These are phyloP conservation scores for Torulaspora pretoriensis DNA, from an alignment of 1,139 yeast species.

Conservation along the genomic window DNA sequence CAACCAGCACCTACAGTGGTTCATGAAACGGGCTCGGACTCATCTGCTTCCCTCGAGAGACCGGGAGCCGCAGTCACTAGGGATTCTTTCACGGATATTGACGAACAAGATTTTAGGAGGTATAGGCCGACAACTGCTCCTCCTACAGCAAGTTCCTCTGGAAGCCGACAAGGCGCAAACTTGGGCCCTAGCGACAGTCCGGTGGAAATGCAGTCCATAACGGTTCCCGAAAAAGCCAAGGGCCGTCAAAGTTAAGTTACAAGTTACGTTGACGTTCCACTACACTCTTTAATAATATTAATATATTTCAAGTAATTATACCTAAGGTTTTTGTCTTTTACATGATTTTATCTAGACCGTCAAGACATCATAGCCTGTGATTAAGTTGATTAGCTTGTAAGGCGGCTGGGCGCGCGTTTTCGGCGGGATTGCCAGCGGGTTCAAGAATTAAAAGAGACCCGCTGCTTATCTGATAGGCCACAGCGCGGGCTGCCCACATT, in stretches of 20 bases:
- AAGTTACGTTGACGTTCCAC: neutral
- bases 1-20: slow-evolving; percentile 27
- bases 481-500: neutral
- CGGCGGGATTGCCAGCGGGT: neutral
- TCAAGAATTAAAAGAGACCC: neutral
- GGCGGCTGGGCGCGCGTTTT: neutral
- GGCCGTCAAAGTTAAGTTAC: neutral
- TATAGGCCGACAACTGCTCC: slow-evolving; percentile 7
- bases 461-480: neutral
- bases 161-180: neutral
- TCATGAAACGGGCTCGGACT: slow-evolving; percentile 12
- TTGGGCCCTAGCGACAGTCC: neutral
- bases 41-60: slow-evolving; percentile 13
- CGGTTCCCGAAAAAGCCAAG: slow-evolving; percentile 14
- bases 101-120: slow-evolving; percentile 16
- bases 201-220: slow-evolving; percentile 9
- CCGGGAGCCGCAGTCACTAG: slow-evolving; percentile 17
- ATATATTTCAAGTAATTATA: slow-evolving; percentile 1
- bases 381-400: neutral
- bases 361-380: neutral
- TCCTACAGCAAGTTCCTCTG: slow-evolving; percentile 2
- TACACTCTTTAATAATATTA: slow-evolving; percentile 4
- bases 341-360: neutral
- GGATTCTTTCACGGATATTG: slow-evolving; percentile 10
- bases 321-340: neutral